These are phyloP conservation scores for Colletotrichum noveboracense DNA, from an alignment of 2,329 filamentous ascomycete genomes.

Conservation along the genomic window DNA sequence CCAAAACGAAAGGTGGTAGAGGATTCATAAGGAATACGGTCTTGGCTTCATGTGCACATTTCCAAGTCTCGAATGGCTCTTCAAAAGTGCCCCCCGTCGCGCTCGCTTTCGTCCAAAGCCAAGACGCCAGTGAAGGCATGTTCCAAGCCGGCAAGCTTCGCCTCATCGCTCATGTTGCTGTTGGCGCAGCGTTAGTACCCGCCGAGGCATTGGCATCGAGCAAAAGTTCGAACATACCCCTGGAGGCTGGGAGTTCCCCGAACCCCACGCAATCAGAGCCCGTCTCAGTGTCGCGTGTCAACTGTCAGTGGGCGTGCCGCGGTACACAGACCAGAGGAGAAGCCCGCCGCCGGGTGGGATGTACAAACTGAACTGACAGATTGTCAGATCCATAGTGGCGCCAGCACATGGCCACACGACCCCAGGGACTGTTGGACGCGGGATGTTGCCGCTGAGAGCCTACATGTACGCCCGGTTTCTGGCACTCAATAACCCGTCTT, in stretches of 20 bases:
- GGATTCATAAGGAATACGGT: not conserved
- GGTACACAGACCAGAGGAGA: not conserved
- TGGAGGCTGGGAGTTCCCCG: not conserved
- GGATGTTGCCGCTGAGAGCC: not conserved
- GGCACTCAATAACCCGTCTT: not conserved
- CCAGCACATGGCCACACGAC: not conserved
- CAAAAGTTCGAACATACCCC: not conserved
- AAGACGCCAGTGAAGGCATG: conserved; percentile 11
- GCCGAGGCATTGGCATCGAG: conserved; percentile 7
- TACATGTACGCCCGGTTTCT: not conserved
- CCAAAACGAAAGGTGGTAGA: conserved; percentile 4
- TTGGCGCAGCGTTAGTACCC: not conserved
- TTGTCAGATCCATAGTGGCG: not conserved
- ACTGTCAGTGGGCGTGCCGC: not conserved
- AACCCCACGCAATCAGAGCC: not conserved
- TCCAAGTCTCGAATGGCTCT: not conserved
- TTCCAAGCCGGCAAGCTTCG: not conserved
- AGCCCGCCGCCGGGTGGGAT: not conserved
- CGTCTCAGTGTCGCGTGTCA: conserved; percentile 8
- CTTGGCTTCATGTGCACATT: not conserved
- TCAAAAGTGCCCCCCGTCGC: conserved; percentile 2
- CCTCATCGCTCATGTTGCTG: not conserved
- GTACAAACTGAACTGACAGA: not conserved
- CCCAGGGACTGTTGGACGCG: not conserved
- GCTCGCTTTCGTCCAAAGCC: conserved; percentile 1